Base-by-base conservation (phyloP, 352 stramenopile species). In the Globisporangium barbulae region DNA sequence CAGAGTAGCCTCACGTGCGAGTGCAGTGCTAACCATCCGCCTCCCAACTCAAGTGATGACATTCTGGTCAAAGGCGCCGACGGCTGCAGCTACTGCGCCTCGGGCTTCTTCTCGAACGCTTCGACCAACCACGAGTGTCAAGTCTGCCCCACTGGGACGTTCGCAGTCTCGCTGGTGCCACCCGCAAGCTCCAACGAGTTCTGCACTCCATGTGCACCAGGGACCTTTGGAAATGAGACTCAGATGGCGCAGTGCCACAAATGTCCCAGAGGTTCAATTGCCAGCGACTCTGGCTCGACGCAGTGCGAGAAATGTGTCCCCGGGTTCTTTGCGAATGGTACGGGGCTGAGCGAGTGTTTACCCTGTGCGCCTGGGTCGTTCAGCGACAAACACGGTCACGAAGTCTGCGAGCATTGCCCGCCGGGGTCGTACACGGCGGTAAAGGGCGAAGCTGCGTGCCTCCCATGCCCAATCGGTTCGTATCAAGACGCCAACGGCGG, bases 351-450 rank as follows among this genome's bases (percentile, higher is more conserved):
- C 15, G 65, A 49, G n/a, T 91, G 83, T 52, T 41, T 56, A 15
- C 35, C 53, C 25, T 91, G 83, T 61, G 54, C 59, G n/a, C 69
- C 75, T 42, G 79, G 79, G 42, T 62, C 72, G 8, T 89, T 78
- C 66, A 47, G 64, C 49, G 41, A 59, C n/a, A 56, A 59, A 1
- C 35, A 63, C 28, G 69, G 72, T 22, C 70, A 70, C 17, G 59
- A 42, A 45, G 66, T 70, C 12, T 84, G 76, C 48, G 41, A 53
- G 42, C 47, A 35, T 12, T 82, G 73, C 57, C 50, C 63, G 25
- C 53, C 68, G 30, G 78, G 81, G 44, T 71, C 68, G 0, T 80
- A 69, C 56, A 64, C 76, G 8, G 57, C 31, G 42, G 56, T 58
- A 39, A 25, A 76, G 54, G 79, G 76, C 30, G 76, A 85, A 53